Conservation (phyloP, 108 stramenopile species). For the Cyclostephanos invisitatus region DNA sequence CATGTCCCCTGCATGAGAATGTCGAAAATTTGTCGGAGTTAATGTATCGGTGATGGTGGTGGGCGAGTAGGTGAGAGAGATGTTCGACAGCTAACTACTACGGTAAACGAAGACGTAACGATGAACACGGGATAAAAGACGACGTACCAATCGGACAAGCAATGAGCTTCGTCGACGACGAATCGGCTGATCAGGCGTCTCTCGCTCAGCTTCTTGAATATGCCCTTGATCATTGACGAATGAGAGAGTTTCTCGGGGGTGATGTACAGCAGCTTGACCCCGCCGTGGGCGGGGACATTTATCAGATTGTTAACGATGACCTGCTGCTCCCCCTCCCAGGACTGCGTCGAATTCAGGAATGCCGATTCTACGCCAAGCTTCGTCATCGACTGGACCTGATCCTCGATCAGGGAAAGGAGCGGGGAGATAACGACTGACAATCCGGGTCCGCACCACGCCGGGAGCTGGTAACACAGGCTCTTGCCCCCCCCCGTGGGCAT, state of each 20-base stretch:
- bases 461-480: constrained; percentile 93
- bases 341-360: constrained; percentile 79
- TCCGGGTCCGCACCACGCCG: constrained; percentile 94
- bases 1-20: constrained; percentile 26
- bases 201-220: constrained; percentile 67
- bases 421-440: constrained; percentile 95
- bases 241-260: constrained; percentile 95
- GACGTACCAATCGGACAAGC: constrained; percentile 67
- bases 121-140: constrained; percentile 4
- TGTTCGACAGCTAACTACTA: background rate
- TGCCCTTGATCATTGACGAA: constrained; percentile 71
- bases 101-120: background rate
- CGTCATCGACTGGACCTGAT: constrained; percentile 92
- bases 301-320: constrained; percentile 64
- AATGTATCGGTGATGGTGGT: background rate
- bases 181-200: constrained; percentile 87
- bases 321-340: constrained; percentile 76
- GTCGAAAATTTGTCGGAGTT: background rate
- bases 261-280: constrained; percentile 95
- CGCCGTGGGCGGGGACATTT: constrained; percentile 67
- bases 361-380: constrained; percentile 85
- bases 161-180: constrained; percentile 99
- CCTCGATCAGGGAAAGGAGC: constrained; percentile 95
- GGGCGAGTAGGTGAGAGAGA: background rate
- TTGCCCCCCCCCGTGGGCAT: constrained; percentile 99